These are phyloP conservation scores for Imleria badia DNA, from an alignment of 768 basidiomycete genomes.

Conservation along the genomic window DNA sequence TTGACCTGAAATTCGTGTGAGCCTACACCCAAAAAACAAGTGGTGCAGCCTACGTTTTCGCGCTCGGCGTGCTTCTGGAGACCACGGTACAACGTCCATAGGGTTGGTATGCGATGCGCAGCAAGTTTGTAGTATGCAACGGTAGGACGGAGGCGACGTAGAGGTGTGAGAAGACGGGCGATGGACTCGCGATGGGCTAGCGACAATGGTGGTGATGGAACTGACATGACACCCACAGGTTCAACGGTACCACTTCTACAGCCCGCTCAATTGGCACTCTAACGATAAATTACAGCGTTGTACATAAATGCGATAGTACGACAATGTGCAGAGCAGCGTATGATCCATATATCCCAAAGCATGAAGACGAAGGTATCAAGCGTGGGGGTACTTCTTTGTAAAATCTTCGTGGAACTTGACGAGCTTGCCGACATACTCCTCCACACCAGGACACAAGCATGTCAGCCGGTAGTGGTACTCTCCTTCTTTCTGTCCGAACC, in stretches of 20 bases:
- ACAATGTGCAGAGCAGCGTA: not conserved
- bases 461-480: slow-evolving; percentile 92
- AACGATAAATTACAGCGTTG: not conserved
- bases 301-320: not conserved
- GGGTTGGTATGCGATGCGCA: slow-evolving; percentile 73
- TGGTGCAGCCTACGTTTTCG: slow-evolving; percentile 46
- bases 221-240: slow-evolving; percentile 11
- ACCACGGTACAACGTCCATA: slow-evolving; percentile 75
- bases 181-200: slow-evolving; percentile 52
- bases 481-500: slow-evolving; percentile 91
- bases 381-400: slow-evolving; percentile 44
- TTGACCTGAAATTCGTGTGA: slow-evolving; percentile 45
- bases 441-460: slow-evolving; percentile 91
- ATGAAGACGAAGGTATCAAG: slow-evolving; percentile 11
- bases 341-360: not conserved
- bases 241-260: not conserved
- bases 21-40: not conserved
- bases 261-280: not conserved
- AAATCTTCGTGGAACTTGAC: slow-evolving; percentile 72
- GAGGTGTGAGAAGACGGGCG: slow-evolving; percentile 50
- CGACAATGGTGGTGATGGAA: slow-evolving; percentile 30
- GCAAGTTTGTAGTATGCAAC: slow-evolving; percentile 67
- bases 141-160: slow-evolving; percentile 58
- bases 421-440: slow-evolving; percentile 85
- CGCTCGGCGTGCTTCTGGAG: slow-evolving; percentile 57